Evolutionary conservation across 1,284 basidiomycete species (phyloP), one percentile per base, ranked within the genome.

Genomic region (Naganishia sp.): DNA sequence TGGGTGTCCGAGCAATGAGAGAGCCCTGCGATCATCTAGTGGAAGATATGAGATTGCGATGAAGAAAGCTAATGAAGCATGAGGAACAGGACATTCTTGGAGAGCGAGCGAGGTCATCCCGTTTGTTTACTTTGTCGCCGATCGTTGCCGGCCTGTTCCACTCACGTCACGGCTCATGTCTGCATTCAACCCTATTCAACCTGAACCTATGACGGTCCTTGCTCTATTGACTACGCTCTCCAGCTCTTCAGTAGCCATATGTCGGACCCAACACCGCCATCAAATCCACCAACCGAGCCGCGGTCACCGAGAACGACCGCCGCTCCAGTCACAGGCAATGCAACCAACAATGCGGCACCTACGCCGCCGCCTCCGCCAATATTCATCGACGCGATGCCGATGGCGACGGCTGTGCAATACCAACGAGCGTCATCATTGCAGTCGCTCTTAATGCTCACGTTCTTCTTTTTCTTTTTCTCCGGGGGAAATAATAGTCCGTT

Each of bases 381-480:
- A 61, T 61, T 61, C 47, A 39, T 61, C 35, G 58, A 61, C n/a
- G 47, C 35, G 2, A 61, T 61, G 39, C 58, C 58, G 3, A 42
- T 42, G 58, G 41, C 50, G 9, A 54, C 50, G 2, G 58, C 61
- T 45, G 51, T 32, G 39, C 65, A 67, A 47, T 60, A 67, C 18
- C 65, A 67, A 51, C 70, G 73, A 39, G 72, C 51, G 13, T 63
- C 73, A 10, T 74, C 72, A 47, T 39, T 78, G 23, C 71, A 71
- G n/a, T 74, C 73, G 15, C 73, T 79, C 72, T 70, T 80, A 35
- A 74, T 78, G 67, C 60, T 78, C 43, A 75, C 75, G 0, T 74
- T 78, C 60, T 79, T 78, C 72, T 77, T 79, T 74, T 78, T 79
- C 71, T 75, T 77, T 68, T 78, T 77, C 75, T 74, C 72, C 15